Evolutionary conservation across 495 filamentous ascomycete genomes (phyloP).

Genomic region (Aspergillus sclerotioniger): DNA sequence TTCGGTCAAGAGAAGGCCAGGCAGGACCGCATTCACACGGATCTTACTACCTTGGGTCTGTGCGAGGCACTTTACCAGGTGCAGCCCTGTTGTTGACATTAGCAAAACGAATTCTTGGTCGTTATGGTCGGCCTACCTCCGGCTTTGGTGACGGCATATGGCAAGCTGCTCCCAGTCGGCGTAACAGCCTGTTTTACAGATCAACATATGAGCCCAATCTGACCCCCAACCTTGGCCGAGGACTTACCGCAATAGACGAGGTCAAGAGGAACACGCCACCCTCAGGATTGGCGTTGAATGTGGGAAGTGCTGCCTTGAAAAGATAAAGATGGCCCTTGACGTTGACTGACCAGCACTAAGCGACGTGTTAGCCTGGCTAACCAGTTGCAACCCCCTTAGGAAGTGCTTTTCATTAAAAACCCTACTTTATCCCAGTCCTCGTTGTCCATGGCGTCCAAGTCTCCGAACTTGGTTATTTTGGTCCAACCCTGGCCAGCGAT

Average conservation of each 20-base stretch:
- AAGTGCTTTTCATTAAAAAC: too few relatives aligned
- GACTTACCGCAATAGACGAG: slow-evolving; percentile 56
- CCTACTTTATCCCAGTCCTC: slow-evolving; percentile 70
- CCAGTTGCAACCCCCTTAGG: background rate
- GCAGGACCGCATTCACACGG: slow-evolving; percentile 65
- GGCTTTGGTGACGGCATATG: slow-evolving; percentile 67
- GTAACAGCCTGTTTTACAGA: slow-evolving; percentile 36
- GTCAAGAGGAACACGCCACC: slow-evolving; percentile 70
- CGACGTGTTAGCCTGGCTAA: slow-evolving; percentile 2
- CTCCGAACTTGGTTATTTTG: slow-evolving; percentile 58
- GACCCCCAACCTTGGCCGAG: background rate
- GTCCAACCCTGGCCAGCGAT: slow-evolving; percentile 58
- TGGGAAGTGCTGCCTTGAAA: slow-evolving; percentile 59
- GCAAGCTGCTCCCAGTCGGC: slow-evolving; percentile 56
- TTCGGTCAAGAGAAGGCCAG: slow-evolving; percentile 68
- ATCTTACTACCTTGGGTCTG: slow-evolving; percentile 62
- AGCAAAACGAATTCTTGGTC: slow-evolving; percentile 6
- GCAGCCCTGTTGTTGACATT: slow-evolving; percentile 43
- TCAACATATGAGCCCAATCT: background rate
- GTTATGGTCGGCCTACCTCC: slow-evolving; percentile 37
- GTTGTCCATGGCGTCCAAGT: slow-evolving; percentile 60
- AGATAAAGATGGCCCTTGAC: slow-evolving; percentile 65
- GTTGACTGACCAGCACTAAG: slow-evolving; percentile 66
- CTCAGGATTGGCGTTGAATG: slow-evolving; percentile 65
- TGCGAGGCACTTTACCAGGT: slow-evolving; percentile 73